Base-by-base conservation (phyloP, 2,329 filamentous ascomycete species). In the Uncinocarpus reesii region DNA sequence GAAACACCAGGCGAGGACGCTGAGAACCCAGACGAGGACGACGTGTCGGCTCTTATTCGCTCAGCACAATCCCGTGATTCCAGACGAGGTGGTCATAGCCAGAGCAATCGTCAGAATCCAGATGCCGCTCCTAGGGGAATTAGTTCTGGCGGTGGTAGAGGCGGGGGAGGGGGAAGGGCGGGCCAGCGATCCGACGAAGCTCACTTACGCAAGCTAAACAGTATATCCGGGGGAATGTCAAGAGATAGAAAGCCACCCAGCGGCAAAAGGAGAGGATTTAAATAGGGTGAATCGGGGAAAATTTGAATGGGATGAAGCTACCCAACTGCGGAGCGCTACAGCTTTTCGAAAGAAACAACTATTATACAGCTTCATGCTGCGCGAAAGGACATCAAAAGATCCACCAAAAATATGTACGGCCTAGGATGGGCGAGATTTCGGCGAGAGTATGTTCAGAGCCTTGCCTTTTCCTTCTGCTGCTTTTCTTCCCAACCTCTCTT, bases 401-500 rank as follows among this genome's bases (percentile, higher is more conserved):
- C 10, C 21, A 31, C 23, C n/a, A 49, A 26, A 20, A 43, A 32
- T 49, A 49, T 49, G 34, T 45, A 49, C 42, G n/a, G n/a, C n/a
- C n/a, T n/a, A 49, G 15, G 13, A 11, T 4, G 13, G 7, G 13
- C 18, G 13, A 15, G 20, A 8, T 18, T 36, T 2, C 36, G 18
- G 28, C 7, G 5, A 42, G 15, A 36, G 16, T 23, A 47, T 37
- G n/a, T 32, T 66, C 59, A 80, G 47, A 82, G 61, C 63, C 74
- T 81, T 23, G 77, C 75, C 68, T 79, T 82, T 57, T 78, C 72
- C 57, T 71, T 72, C 58, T 66, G 61, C 63, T 78, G 72, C 65
- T 74, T 69, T 55, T 71, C 72, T 55, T 80, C 77, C 88, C 88
- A 94, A 51, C 71, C 71, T 63, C 71, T 76, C 66, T 86, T 85